phyloP scores from a whole-genome alignment of 768 basidiomycete genomes.

The Lactifluus piperatus region DNA sequence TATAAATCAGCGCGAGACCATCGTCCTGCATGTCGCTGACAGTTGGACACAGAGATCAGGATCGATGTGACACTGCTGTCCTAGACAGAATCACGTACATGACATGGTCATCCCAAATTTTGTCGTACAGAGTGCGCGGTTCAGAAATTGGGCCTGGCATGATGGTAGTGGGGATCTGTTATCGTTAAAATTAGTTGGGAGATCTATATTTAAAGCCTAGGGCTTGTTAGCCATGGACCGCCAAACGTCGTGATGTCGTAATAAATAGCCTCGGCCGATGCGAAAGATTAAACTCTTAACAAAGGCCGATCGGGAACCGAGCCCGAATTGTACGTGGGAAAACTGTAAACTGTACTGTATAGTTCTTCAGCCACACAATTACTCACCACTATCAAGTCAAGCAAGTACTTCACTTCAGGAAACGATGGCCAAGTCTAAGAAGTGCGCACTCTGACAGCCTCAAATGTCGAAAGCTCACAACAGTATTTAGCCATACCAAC shows the following conservation, averaged over 20 bases:
- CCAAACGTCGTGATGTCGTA: too few relatives aligned
- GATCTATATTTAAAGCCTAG: too few relatives aligned
- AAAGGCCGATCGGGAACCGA: slow-evolving; percentile 2
- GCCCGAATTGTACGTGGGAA: neutral
- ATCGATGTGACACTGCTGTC: neutral
- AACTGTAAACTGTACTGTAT: slow-evolving; percentile 26
- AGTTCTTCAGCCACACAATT: slow-evolving; percentile 26
- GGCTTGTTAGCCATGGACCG: too few relatives aligned
- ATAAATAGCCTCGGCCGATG: neutral
- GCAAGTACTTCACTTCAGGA: neutral
- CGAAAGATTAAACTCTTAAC: neutral
- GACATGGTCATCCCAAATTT: slow-evolving; percentile 96
- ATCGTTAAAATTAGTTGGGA: neutral
- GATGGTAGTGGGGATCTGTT: neutral
- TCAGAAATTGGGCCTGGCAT: slow-evolving; percentile 50
- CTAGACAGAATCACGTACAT: slow-evolving; percentile 51
- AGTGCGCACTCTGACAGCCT: slow-evolving; percentile 41
- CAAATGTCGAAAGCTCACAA: slow-evolving; percentile 7
- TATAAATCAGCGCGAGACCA: slow-evolving; percentile 76
- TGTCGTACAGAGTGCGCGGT: slow-evolving; percentile 92
- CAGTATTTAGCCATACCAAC: slow-evolving; percentile 62
- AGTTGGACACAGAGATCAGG: neutral
- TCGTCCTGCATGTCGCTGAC: slow-evolving; percentile 62
- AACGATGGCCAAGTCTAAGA: slow-evolving; percentile 96
- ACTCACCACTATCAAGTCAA: neutral